phyloP scores from a whole-genome alignment of 164 flowering plant genomes.

The Aristolochia contorta region DNA sequence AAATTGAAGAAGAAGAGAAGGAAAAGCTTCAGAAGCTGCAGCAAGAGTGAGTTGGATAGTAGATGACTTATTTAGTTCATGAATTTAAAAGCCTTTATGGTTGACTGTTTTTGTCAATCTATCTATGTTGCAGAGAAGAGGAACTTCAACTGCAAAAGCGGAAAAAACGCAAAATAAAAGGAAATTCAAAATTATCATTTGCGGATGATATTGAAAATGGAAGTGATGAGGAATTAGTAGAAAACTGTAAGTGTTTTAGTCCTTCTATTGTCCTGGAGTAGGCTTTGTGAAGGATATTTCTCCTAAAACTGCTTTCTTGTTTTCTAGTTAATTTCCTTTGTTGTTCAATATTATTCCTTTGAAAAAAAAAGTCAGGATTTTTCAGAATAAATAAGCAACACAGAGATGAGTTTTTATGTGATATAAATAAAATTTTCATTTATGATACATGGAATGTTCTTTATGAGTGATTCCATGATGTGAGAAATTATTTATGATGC shows the following conservation, averaged over 20 bases:
- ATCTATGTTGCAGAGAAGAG: conserved; percentile 51
- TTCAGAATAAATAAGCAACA: too few species aligned
- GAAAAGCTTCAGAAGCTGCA: conserved; percentile 92
- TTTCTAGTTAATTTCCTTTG: too few species aligned
- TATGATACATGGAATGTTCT: too few species aligned
- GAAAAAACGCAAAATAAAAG: conserved; percentile 77
- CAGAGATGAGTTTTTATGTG: too few species aligned
- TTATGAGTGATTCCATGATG: too few species aligned
- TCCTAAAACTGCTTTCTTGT: too few species aligned
- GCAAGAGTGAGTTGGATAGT: conserved; percentile 63
- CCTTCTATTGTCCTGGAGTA: neutral
- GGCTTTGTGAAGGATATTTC: too few species aligned
- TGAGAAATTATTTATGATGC: too few species aligned
- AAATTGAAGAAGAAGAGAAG: conserved; percentile 95
- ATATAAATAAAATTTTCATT: too few species aligned
- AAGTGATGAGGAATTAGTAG: conserved; percentile 64
- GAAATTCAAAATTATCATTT: conserved; percentile 66
- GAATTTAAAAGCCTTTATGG: neutral
- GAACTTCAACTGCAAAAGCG: conserved; percentile 77
- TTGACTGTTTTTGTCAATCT: neutral
- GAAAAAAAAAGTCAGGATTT: too few species aligned
- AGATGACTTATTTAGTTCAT: neutral
- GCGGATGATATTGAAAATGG: conserved; percentile 70
- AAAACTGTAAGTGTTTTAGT: conserved; percentile 28
- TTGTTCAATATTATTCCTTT: too few species aligned